Evolutionary conservation across 495 filamentous ascomycete genomes (phyloP).

Genomic region (Hyaloscypha variabilis): DNA sequence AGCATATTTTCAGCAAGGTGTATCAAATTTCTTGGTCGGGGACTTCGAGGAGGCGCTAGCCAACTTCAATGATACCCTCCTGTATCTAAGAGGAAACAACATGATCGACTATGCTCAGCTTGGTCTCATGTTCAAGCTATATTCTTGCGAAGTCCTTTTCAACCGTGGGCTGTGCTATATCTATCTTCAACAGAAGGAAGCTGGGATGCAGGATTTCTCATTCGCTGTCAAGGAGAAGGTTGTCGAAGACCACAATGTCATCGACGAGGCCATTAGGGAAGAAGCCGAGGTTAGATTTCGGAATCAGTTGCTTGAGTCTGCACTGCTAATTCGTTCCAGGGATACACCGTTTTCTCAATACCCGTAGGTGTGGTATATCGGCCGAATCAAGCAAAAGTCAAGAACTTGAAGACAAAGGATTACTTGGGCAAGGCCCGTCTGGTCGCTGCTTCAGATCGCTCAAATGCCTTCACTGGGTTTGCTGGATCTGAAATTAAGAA

Average conservation of each 20-base stretch:
- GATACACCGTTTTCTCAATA: constrained; percentile 99
- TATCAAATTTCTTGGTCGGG: constrained; percentile 95
- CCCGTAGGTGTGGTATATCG: constrained; percentile 94
- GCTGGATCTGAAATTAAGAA: constrained; percentile 74
- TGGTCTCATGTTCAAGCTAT: constrained; percentile 93
- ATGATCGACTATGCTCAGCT: constrained; percentile 98
- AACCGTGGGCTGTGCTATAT: constrained; percentile 98
- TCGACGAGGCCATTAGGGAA: constrained; percentile 93
- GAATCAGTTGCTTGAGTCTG: constrained; percentile 25
- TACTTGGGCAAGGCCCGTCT: constrained; percentile 94
- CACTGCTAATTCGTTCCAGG: constrained; percentile 50
- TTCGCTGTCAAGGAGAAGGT: constrained; percentile 97
- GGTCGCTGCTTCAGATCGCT: constrained; percentile 85
- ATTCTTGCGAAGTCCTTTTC: constrained; percentile 97
- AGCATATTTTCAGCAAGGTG: constrained; percentile 97
- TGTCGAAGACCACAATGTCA: constrained; percentile 93
- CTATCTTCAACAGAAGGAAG: constrained; percentile 87
- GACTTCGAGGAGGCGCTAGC: constrained; percentile 97
- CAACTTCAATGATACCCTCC: constrained; percentile 97
- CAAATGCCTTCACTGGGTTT: constrained; percentile 77
- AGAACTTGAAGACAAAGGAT: constrained; percentile 95
- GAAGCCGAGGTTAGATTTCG: constrained; percentile 75
- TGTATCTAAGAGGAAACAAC: constrained; percentile 94
- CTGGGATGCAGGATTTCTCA: constrained; percentile 87
- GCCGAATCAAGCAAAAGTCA: constrained; percentile 96